Base-by-base conservation (phyloP, 176 grass and related monocot species). In the Themeda triandra region DNA sequence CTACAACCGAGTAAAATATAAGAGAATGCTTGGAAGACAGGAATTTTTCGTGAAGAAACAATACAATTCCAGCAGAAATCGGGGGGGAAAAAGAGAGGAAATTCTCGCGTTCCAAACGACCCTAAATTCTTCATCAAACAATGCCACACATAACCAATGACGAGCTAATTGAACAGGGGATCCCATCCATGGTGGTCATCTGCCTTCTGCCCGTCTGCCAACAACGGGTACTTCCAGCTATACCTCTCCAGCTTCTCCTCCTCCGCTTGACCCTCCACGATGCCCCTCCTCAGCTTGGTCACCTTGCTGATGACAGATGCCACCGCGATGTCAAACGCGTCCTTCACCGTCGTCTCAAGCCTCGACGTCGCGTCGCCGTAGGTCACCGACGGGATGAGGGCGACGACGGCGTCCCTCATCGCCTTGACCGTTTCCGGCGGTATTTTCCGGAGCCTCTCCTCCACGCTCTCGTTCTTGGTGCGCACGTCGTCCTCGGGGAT, bases 321-420 rank as follows among this genome's bases (percentile, higher is more conserved):
- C 40, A 97, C 69, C 8, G 94, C 71, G 44, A 97, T 24, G 85
- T 97, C 94, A 79, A 97, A 97, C 35, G 92, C 94, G 77, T 97
- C 94, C 36, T 75, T 87, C 28, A 90, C 35, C 66, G 75, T 92
- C 24, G 73, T 89, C 29, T 92, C 94, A 8, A 92, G 48, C 75
- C 71, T 90, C 5, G 83, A 69, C 33, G 85, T 79, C 13, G 89
- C 77, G 45, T 97, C 89, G 29, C 77, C 73, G 79, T 97, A 97
- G 28, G 82, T 76, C 44, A 97, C 14, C 14, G 28, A 58, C 19
- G 94, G 94, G 32, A 94, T 92, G 35, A 94, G 80, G 56, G 44
- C 13, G 19, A 97, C 63, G 62, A 94, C 87, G 28, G 77, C 41
- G 13, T 82, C 82, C 77, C 82, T 92, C 92, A 97, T 97, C 48